These are phyloP conservation scores for Beauveria sp. DNA, from an alignment of 2,329 filamentous ascomycete genomes.

Conservation along the genomic window DNA sequence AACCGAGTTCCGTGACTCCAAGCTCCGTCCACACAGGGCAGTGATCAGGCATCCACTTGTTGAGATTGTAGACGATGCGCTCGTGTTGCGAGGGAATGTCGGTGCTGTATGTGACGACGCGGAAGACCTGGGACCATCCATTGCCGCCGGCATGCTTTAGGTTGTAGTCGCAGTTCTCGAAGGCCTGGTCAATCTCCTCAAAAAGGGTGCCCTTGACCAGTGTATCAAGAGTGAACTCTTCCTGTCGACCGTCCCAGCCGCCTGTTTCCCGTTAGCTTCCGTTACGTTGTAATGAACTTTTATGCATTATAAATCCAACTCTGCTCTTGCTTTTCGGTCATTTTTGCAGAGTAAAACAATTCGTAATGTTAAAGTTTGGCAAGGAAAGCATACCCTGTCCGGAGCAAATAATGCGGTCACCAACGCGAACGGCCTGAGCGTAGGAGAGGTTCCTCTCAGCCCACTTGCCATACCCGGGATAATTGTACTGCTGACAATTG, in stretches of 20 bases:
- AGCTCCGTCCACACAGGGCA: constrained; percentile 47
- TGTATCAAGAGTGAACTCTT: background rate
- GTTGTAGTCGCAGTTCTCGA: constrained; percentile 46
- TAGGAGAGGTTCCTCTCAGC: constrained; percentile 28
- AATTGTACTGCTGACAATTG: constrained; percentile 13
- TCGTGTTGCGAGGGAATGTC: constrained; percentile 28
- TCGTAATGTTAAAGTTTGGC: background rate
- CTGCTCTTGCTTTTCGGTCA: too few species aligned
- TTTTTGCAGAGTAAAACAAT: background rate
- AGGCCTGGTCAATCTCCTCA: constrained; percentile 43
- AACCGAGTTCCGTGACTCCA: constrained; percentile 39
- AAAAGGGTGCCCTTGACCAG: constrained; percentile 20
- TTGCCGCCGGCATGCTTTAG: constrained; percentile 46
- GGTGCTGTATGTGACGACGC: constrained; percentile 37
- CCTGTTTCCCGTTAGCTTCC: background rate
- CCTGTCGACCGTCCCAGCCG: background rate
- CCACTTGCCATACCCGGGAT: constrained; percentile 25
- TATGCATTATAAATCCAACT: background rate
- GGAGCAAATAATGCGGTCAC: constrained; percentile 37
- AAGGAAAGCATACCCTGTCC: constrained; percentile 33
- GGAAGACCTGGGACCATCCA: constrained; percentile 48
- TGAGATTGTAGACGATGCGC: constrained; percentile 39
- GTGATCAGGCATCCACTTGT: constrained; percentile 44
- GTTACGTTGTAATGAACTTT: background rate
- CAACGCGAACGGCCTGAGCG: constrained; percentile 41